Percentiles rank a stretch among this genome's conserved stretches.
Conservation (phyloP, 2,329 filamentous ascomycete species). For the Aspergillus candidus region DNA sequence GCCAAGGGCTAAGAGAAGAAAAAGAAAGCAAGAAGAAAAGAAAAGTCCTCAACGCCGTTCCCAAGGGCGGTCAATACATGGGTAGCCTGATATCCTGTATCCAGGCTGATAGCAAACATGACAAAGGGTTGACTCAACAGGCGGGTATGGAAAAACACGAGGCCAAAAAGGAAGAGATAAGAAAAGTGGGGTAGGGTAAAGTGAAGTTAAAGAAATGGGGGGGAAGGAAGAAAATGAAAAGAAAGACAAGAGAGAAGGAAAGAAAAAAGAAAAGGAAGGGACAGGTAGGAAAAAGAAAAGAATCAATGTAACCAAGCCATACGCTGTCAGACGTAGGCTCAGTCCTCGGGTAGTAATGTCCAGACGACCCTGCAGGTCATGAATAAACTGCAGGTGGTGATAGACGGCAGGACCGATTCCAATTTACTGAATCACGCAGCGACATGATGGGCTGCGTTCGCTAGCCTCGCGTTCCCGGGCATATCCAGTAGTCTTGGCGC, state of each 20-base stretch:
- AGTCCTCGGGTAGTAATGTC: too few relatives aligned
- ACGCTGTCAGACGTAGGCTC: background rate
- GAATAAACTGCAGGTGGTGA: too few relatives aligned
- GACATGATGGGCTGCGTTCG: conserved; percentile 55
- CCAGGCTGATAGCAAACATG: conserved; percentile 1
- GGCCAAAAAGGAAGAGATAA: too few relatives aligned
- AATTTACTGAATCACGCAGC: conserved; percentile 56
- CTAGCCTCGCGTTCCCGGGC: conserved; percentile 48
- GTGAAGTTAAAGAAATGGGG: background rate
- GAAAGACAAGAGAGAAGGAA: background rate
- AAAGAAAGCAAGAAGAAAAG: conserved; percentile 1
- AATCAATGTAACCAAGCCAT: background rate
- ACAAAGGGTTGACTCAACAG: background rate
- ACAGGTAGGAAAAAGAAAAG: background rate
- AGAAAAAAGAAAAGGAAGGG: background rate
- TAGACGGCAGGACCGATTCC: background rate
- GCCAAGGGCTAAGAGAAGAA: background rate
- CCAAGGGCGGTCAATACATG: conserved; percentile 6
- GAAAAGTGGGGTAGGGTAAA: background rate
- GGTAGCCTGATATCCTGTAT: conserved; percentile 8
- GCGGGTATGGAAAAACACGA: too few relatives aligned
- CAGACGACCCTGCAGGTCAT: too few relatives aligned
- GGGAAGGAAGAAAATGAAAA: background rate
- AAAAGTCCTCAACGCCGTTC: conserved; percentile 13
- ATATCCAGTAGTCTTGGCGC: conserved; percentile 48